phyloP scores from a whole-genome alignment of 208 protist genomes.

The Wallacemonas rigidus region DNA sequence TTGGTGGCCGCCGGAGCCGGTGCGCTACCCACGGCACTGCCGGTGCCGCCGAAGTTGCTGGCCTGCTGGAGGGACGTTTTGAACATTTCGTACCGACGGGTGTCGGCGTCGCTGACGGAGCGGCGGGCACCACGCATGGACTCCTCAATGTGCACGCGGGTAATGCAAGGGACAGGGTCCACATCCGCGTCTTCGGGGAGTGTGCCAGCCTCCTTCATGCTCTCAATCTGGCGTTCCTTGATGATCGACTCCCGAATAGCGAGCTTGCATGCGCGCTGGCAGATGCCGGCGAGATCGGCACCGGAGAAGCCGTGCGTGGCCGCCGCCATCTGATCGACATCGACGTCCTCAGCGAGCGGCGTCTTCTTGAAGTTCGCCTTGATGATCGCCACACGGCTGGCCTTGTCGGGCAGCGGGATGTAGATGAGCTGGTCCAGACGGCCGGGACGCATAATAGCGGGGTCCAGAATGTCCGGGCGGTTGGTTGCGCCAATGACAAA shows the following conservation, averaged over 20 bases:
- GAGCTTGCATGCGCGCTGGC: conserved; percentile 92
- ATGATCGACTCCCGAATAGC: conserved; percentile 92
- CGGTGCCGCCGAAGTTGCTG: conserved; percentile 56
- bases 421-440: conserved; percentile 98
- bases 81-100: conserved; percentile 94
- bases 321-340: conserved; percentile 96
- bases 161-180: conserved; percentile 91
- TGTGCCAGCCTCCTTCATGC: conserved; percentile 55
- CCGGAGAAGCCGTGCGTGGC: conserved; percentile 99
- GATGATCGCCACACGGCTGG: conserved; percentile 96
- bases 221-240: conserved; percentile 85
- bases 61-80: conserved; percentile 81
- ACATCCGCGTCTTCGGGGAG: conserved; percentile 75
- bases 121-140: conserved; percentile 88
- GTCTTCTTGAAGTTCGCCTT: conserved; percentile 98
- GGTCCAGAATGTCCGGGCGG: conserved; percentile 99
- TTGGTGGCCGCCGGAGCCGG: conserved; percentile 19
- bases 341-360: conserved; percentile 96
- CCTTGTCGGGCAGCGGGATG: conserved; percentile 99
- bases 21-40: conserved; percentile 16
- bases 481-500: conserved; percentile 99
- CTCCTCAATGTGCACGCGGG: conserved; percentile 90
- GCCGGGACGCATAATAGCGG: conserved; percentile 99
- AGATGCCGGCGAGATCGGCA: conserved; percentile 97
- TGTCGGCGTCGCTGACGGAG: conserved; percentile 93